phyloP scores from a whole-genome alignment of 1,284 basidiomycete genomes.

The Boletellus deceptivus region DNA sequence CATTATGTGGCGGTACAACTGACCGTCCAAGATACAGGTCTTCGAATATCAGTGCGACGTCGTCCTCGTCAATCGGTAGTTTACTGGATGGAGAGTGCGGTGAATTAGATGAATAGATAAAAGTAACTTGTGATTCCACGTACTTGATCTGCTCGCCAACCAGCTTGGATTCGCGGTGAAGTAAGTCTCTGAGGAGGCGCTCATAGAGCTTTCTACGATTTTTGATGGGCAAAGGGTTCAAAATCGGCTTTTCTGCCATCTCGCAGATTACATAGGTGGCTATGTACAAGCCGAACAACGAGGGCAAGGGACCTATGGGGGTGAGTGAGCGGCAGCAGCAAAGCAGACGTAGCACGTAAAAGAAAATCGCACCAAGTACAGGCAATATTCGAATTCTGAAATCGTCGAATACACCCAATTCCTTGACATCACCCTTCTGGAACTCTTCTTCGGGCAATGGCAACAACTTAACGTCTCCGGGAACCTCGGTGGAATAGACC shows the following conservation, averaged over 20 bases:
- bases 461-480: constrained; percentile 83
- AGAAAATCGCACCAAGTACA: constrained; percentile 59
- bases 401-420: constrained; percentile 90
- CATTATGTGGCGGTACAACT: constrained; percentile 69
- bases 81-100: constrained; percentile 45
- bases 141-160: constrained; percentile 55
- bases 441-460: constrained; percentile 94
- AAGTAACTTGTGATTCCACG: constrained; percentile 13
- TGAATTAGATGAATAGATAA: neutral
- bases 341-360: neutral
- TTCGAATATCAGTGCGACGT: constrained; percentile 82
- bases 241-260: constrained; percentile 78
- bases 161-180: constrained; percentile 67
- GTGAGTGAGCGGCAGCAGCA: constrained; percentile 4
- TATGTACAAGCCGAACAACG: constrained; percentile 86
- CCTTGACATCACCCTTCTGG: constrained; percentile 85
- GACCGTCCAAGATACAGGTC: constrained; percentile 83
- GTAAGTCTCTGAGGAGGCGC: constrained; percentile 73
- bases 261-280: constrained; percentile 86
- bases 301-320: constrained; percentile 69
- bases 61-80: constrained; percentile 77
- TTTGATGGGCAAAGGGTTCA: constrained; percentile 81
- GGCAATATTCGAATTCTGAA: constrained; percentile 91
- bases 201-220: constrained; percentile 84
- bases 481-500: constrained; percentile 96